Evolutionary conservation across 2,329 filamentous ascomycete species (phyloP), one percentile per base, ranked within the genome.

Genomic region (Aspergillus clavatus): DNA sequence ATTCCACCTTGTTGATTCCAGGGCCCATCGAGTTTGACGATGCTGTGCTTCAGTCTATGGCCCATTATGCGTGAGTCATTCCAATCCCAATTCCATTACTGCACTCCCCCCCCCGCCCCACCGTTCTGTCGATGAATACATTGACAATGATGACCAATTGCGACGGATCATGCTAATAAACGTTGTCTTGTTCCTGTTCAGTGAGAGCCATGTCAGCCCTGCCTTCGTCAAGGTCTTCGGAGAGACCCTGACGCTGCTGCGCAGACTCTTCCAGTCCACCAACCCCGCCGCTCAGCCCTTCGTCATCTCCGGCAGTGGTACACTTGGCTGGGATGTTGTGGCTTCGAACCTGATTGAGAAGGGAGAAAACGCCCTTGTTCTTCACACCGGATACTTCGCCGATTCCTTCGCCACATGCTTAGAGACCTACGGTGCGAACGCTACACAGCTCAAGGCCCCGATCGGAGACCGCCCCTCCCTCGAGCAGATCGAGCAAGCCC

Each of bases 1-100:
- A 85, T 64, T 75, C 81, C 42, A 84, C 91, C 45, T 77, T 98
- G 71, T 82, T 98, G 72, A 97, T 98, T 64, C 93, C 93, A 40
- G 93, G 93, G 53, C 93, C 93, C 63, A 95, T 97, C 69, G 91
- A 97, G 75, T 96, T 96, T 66, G 91, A 96, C 68, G 91, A 97
- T 91, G 89, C 84, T 38, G 91, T 97, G 50, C 82, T 96, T 42
- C 81, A 90, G 70, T 88, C 89, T 50, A 96, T 96, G 91, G 85
- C 86, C 75, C 89, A 95, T 72, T 95, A 86, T 89, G 74, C 61
- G 72, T 66, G 48, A 55, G 56, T 59, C 33, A 45, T 47, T 56
- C 47, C n/a, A n/a, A n/a, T n/a, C 45, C 5, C 28, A 36, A 37
- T 38, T 33, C 27, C 26, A 39, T 26, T 21, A n/a, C n/a, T 27